A percentile compares a stretch with the other conserved stretches of the same genome.
Conservation (phyloP, 108 stramenopile species). For the Aurantiochytrium sp. region DNA sequence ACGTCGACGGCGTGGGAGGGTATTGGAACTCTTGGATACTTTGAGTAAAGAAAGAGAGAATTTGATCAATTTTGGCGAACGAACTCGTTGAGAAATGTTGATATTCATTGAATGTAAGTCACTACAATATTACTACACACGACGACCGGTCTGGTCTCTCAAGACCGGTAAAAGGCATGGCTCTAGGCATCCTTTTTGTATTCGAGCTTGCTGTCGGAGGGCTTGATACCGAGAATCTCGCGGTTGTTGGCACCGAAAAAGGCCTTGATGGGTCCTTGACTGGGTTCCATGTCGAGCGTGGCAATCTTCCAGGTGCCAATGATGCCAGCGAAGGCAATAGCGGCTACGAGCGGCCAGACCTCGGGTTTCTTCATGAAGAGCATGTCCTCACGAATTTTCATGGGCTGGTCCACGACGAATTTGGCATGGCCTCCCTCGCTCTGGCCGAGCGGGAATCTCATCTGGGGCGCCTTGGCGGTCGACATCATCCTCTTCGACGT, state of each 20-base stretch:
- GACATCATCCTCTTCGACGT: no score
- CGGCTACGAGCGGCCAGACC: not conserved
- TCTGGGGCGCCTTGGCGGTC: not conserved
- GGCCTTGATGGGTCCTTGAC: not conserved
- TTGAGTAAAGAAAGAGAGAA: no score
- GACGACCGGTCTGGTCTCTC: not conserved
- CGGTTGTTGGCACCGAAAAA: not conserved
- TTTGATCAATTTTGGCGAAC: not conserved
- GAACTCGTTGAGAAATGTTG: not conserved
- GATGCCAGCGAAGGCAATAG: not conserved
- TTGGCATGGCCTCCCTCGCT: not conserved
- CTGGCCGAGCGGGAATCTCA: not conserved
- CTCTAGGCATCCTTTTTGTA: not conserved
- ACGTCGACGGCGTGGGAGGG: not conserved
- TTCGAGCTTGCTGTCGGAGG: constrained; percentile 5
- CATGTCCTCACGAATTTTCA: not conserved
- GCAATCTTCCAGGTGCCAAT: not conserved
- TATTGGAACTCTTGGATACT: not conserved
- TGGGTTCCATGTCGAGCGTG: not conserved
- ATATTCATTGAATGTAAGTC: not conserved
- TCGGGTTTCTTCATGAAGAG: not conserved
- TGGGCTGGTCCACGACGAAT: not conserved
- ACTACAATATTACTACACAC: no score
- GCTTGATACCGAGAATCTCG: constrained; percentile 8
- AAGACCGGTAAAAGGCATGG: not conserved